Base-by-base conservation (phyloP, 331 rosid species). In the Stylosanthes scabra region DNA sequence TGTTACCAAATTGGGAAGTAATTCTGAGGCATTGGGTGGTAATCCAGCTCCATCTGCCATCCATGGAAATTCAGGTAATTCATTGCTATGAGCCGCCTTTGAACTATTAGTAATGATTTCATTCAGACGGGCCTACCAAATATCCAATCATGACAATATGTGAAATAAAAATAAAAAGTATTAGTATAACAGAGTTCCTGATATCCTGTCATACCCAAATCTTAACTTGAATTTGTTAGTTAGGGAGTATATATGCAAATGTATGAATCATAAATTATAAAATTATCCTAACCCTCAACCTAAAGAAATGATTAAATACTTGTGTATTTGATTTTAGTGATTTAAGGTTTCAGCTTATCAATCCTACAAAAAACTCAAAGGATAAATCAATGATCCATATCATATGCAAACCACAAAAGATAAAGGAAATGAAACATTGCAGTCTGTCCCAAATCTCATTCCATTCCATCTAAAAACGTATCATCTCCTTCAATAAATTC, bases 21-120 rank as follows among this genome's bases (percentile, higher is more conserved):
- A 89, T 63, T 84, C 86, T 46, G 85, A 85, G 28, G 97, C 95
- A 84, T 89, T 78, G 28, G 83, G 76, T 47, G 98, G 95, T 72
- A 94, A 80, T 71, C 98, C 98, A 66, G 91, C 90, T 84, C 98
- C 98, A 85, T 94, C 98, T 75, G 78, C 67, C 97, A 91, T 89
- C 98, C 97, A 94, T 42, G 97, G 83, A 72, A 83, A 78, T 73
- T 86, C 88, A 62, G 83, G 63, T 3, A 85, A 81, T 60, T 66
- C 92, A 55, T 85, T 76, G 64, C 39, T 72, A 52, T 74, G 80
- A 34, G 59, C 58, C 1, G 74, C 79, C 88, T 85, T 88, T 44
- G 70, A 84, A 82, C 79, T 80, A 56, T 83, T 81, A 64, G 91
- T 89, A 56, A 94, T 89, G 74, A 91, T 91, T 82, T 89, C 96